Percentiles rank a stretch among this genome's conserved stretches.
phyloP scores from a whole-genome alignment of 768 basidiomycete species.

The Suillus paluster region DNA sequence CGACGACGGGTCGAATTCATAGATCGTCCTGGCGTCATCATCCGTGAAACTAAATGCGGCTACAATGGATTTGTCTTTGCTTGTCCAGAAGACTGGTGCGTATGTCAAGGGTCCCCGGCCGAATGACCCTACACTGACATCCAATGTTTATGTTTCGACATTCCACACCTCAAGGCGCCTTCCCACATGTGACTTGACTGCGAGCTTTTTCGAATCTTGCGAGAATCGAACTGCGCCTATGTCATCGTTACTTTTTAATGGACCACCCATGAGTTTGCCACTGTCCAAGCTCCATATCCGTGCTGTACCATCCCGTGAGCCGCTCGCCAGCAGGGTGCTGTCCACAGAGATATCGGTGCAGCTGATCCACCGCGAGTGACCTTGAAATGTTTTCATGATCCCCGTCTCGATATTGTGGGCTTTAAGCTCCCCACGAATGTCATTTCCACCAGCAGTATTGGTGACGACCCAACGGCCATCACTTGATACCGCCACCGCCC shows the following conservation, averaged over 20 bases:
- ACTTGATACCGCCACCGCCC: no score
- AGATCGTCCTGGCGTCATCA: background rate
- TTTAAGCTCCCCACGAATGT: no score
- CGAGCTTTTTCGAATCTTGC: background rate
- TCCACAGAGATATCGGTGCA: background rate
- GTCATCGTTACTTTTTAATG: background rate
- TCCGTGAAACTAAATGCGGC: background rate
- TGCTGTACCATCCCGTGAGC: background rate
- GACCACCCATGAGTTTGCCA: no score
- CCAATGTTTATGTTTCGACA: background rate
- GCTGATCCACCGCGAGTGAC: no score
- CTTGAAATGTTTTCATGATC: no score
- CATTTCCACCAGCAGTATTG: no score
- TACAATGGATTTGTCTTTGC: background rate
- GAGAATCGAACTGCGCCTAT: background rate
- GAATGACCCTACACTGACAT: background rate
- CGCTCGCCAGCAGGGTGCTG: background rate
- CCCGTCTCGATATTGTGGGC: no score
- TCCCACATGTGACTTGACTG: background rate
- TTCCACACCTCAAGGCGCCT: background rate
- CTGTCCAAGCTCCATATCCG: background rate
- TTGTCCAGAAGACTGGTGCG: background rate
- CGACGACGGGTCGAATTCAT: background rate
- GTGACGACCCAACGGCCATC: no score
- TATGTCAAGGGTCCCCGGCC: no score